Evolutionary conservation across 2,329 filamentous ascomycete genomes (phyloP).

Genomic region (Fusarium citri): DNA sequence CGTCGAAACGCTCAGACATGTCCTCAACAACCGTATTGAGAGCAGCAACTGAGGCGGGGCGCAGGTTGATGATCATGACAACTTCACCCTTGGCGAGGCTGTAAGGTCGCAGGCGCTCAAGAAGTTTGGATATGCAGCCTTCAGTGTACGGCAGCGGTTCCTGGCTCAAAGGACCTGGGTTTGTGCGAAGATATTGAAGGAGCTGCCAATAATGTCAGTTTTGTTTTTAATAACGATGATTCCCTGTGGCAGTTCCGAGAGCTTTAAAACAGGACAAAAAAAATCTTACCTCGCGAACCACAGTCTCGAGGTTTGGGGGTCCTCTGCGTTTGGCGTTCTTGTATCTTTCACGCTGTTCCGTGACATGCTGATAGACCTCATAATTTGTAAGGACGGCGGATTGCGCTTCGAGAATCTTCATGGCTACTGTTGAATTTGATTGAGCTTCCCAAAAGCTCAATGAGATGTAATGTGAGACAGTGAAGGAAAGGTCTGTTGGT

Average conservation of each 20-base stretch:
- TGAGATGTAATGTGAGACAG: not conserved
- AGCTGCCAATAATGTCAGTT: constrained; percentile 56
- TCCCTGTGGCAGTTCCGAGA: not conserved
- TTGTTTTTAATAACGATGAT: not conserved
- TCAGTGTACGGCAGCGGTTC: constrained; percentile 65
- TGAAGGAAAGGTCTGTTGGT: constrained; percentile 23
- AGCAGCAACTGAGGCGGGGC: constrained; percentile 66
- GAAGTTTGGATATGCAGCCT: constrained; percentile 63
- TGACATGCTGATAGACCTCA: constrained; percentile 76
- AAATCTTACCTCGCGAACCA: constrained; percentile 71
- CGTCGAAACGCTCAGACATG: constrained; percentile 68
- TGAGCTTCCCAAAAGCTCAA: not conserved
- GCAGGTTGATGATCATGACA: constrained; percentile 75
- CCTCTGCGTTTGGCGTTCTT: constrained; percentile 63
- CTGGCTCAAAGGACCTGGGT: constrained; percentile 67
- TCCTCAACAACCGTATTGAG: constrained; percentile 75
- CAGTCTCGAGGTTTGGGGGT: constrained; percentile 68
- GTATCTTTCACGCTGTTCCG: constrained; percentile 65
- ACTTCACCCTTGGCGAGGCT: constrained; percentile 75
- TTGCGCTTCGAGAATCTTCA: constrained; percentile 80
- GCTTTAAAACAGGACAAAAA: not conserved
- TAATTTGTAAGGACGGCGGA: constrained; percentile 77
- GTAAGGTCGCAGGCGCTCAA: constrained; percentile 66
- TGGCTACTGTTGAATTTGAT: constrained; percentile 46
- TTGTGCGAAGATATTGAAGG: constrained; percentile 68